These are phyloP conservation scores for Sisymbrium altissimum DNA, from an alignment of 345 rosid genomes.

Conservation along the genomic window DNA sequence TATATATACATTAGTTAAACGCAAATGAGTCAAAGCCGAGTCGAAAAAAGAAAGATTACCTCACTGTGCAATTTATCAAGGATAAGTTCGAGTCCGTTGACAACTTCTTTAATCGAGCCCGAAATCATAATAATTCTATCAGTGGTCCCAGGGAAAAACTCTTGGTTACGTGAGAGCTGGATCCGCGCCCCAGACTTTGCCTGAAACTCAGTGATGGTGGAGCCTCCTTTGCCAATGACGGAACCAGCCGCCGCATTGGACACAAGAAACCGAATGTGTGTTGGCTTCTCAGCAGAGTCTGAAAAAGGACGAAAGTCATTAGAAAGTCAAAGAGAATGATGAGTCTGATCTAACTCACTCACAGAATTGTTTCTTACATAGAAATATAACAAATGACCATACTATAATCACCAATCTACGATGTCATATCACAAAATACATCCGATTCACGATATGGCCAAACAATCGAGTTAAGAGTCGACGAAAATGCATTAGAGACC, in stretches of 20 bases:
- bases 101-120: constrained; percentile 68
- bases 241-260: constrained; percentile 99
- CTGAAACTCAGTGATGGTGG: constrained; percentile 94
- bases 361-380: neutral
- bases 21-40: neutral
- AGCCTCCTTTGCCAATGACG: constrained; percentile 97
- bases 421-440: neutral
- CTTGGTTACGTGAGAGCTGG: constrained; percentile 92
- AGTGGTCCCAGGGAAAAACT: constrained; percentile 90
- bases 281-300: constrained; percentile 78
- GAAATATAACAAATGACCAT: neutral
- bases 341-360: neutral
- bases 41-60: constrained; percentile 44
- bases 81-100: constrained; percentile 81
- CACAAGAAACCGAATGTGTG: constrained; percentile 81
- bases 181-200: constrained; percentile 91
- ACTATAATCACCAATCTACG: too few species aligned
- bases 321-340: neutral
- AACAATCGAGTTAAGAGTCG: neutral
- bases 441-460: too few species aligned
- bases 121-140: constrained; percentile 93
- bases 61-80: constrained; percentile 80
- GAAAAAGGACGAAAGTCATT: neutral
- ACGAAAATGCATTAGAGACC: constrained; percentile 15
- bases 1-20: neutral